phyloP scores from a whole-genome alignment of 2,329 filamentous ascomycete species.

The Colletotrichum theobromicola region DNA sequence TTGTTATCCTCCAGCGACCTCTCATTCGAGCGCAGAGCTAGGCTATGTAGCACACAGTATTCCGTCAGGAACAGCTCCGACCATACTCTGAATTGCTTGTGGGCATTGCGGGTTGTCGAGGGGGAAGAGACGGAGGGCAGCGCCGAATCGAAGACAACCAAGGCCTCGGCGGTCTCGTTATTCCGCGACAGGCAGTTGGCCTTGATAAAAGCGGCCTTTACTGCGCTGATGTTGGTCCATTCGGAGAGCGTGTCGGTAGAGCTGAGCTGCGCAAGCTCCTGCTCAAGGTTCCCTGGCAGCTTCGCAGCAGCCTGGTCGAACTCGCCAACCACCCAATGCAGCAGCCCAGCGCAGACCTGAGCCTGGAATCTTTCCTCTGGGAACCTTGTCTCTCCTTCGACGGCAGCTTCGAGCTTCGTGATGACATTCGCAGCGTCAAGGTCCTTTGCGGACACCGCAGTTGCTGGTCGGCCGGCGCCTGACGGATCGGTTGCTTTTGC shows the following conservation, averaged over 20 bases:
- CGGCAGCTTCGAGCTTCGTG: slow-evolving; percentile 58
- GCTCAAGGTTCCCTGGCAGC: slow-evolving; percentile 68
- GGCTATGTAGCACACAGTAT: slow-evolving; percentile 72
- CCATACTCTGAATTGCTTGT: slow-evolving; percentile 77
- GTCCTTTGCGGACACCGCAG: slow-evolving; percentile 44
- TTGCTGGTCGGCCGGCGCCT: slow-evolving; percentile 42
- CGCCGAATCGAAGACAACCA: slow-evolving; percentile 70
- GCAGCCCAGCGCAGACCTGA: slow-evolving; percentile 81
- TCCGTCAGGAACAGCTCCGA: slow-evolving; percentile 79
- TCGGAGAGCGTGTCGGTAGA: slow-evolving; percentile 62
- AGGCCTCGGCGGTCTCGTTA: slow-evolving; percentile 60
- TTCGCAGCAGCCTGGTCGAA: slow-evolving; percentile 64
- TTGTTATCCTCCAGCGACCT: slow-evolving; percentile 56
- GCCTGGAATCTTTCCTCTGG: slow-evolving; percentile 76
- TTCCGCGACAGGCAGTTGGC: slow-evolving; percentile 65
- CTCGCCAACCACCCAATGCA: slow-evolving; percentile 80
- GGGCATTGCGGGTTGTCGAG: slow-evolving; percentile 56
- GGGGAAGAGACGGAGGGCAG: slow-evolving; percentile 65
- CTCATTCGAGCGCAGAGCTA: slow-evolving; percentile 58
- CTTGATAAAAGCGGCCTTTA: slow-evolving; percentile 81
- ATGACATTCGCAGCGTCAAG: slow-evolving; percentile 51
- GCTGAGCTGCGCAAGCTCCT: slow-evolving; percentile 57
- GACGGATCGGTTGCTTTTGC: slow-evolving; percentile 57
- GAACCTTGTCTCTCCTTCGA: slow-evolving; percentile 61
- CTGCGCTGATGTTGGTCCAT: slow-evolving; percentile 83